Percentiles rank a stretch among this genome's conserved stretches.
phyloP scores from a whole-genome alignment of 768 basidiomycete species.

The Phanerochaete carnosa region DNA sequence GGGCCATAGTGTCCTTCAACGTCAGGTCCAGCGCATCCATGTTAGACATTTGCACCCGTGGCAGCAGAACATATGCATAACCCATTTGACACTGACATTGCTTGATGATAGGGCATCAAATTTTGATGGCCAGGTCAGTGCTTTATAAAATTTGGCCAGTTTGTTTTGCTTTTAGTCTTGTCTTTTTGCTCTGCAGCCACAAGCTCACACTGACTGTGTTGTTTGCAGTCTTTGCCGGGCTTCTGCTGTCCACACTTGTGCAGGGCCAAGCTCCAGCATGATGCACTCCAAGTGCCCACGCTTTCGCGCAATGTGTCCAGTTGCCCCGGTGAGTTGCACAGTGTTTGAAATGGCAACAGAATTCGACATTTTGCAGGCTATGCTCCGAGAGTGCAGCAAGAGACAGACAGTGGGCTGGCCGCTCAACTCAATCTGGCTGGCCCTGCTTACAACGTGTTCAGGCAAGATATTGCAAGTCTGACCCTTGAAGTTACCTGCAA shows the following conservation, averaged over 20 bases:
- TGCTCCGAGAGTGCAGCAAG: constrained; percentile 39
- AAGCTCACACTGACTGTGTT: too few species aligned
- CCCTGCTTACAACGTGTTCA: constrained; percentile 61
- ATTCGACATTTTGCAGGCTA: constrained; percentile 43
- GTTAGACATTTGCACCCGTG: too few species aligned
- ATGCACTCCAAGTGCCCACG: background rate
- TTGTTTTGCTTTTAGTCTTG: too few species aligned
- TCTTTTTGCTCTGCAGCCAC: too few species aligned
- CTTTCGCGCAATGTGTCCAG: constrained; percentile 25
- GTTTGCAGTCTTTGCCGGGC: background rate
- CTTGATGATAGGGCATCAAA: too few species aligned
- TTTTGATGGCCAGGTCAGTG: too few species aligned
- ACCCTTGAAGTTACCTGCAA: constrained; percentile 68
- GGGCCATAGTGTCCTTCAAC: too few species aligned
- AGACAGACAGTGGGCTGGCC: constrained; percentile 46
- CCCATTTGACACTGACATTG: too few species aligned
- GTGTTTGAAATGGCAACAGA: background rate
- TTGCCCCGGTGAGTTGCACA: constrained; percentile 21
- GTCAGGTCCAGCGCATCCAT: too few species aligned
- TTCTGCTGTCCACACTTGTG: background rate
- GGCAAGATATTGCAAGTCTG: constrained; percentile 52
- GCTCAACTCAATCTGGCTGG: constrained; percentile 56
- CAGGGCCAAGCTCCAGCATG: background rate
- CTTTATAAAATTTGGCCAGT: too few species aligned
- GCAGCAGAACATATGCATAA: too few species aligned